Evolutionary conservation across 345 rosid genomes (phyloP).

Genomic region (Pugionium cornutum): DNA sequence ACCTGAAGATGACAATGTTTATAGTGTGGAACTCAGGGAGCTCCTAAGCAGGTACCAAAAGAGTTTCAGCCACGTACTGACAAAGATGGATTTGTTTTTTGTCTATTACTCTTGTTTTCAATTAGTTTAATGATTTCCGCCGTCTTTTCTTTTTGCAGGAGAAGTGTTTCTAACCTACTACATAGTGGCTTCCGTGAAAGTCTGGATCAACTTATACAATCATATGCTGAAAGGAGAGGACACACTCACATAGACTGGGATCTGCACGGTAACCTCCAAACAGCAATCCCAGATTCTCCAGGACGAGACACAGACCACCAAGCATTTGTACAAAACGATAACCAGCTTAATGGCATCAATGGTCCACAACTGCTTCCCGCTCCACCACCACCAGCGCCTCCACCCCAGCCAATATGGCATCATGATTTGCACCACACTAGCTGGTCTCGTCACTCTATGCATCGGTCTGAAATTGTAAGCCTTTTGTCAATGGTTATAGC

Average conservation of each 20-base stretch:
- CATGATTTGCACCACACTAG: constrained; percentile 78
- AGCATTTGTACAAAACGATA: constrained; percentile 60
- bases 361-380: constrained; percentile 72
- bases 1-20: constrained; percentile 92
- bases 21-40: constrained; percentile 96
- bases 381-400: constrained; percentile 91
- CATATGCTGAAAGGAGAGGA: constrained; percentile 90
- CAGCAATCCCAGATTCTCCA: constrained; percentile 60
- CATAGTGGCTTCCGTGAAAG: constrained; percentile 99
- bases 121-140: background rate
- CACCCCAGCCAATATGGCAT: constrained; percentile 96
- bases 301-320: constrained; percentile 66
- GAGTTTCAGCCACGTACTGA: background rate
- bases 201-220: constrained; percentile 90
- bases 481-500: constrained; percentile 2
- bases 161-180: constrained; percentile 96
- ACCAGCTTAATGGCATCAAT: constrained; percentile 48
- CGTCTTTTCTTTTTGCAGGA: constrained; percentile 47
- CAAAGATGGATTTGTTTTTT: background rate
- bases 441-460: constrained; percentile 92
- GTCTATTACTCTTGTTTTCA: constrained; percentile 1
- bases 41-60: constrained; percentile 84
- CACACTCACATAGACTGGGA: constrained; percentile 94
- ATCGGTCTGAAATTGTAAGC: constrained; percentile 88
- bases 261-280: constrained; percentile 71